Percentiles rank a stretch among this genome's conserved stretches.
These are phyloP conservation scores for Stachybotrys elegans DNA, from an alignment of 2,329 filamentous ascomycete genomes.

Conservation along the genomic window DNA sequence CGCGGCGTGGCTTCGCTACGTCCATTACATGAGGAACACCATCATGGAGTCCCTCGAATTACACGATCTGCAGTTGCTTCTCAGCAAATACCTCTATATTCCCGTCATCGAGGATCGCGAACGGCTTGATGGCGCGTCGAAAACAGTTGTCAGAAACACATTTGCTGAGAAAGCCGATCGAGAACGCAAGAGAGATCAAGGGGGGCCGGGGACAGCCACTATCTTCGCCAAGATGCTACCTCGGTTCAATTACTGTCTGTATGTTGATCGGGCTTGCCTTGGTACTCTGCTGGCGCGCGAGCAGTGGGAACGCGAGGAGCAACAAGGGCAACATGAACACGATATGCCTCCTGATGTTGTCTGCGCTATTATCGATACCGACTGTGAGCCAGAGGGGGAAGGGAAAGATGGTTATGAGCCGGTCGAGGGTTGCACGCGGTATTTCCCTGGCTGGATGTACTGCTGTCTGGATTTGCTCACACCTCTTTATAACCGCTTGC, in stretches of 20 bases:
- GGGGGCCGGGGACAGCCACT: background rate
- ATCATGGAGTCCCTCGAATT: background rate
- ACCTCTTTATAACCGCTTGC: background rate
- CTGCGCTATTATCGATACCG: background rate
- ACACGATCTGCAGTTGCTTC: background rate
- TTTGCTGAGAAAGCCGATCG: background rate
- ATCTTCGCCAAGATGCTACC: background rate
- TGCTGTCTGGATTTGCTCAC: background rate
- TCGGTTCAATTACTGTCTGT: background rate
- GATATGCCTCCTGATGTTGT: background rate
- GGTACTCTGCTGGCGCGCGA: background rate
- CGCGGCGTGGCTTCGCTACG: slow-evolving; percentile 5
- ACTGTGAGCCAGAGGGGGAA: background rate
- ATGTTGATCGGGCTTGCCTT: background rate
- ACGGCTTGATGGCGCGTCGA: background rate
- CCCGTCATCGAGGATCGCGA: background rate
- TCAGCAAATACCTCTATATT: background rate
- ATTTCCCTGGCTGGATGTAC: slow-evolving; percentile 1
- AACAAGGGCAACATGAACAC: background rate
- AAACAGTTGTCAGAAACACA: background rate
- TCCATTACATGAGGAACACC: background rate
- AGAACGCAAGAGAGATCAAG: background rate
- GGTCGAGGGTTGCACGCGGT: slow-evolving; percentile 1
- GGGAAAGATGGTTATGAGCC: background rate
- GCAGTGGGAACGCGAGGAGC: background rate